These are phyloP conservation scores for Microthyrium microscopicum DNA, from an alignment of 2,329 filamentous ascomycete species.

Conservation along the genomic window DNA sequence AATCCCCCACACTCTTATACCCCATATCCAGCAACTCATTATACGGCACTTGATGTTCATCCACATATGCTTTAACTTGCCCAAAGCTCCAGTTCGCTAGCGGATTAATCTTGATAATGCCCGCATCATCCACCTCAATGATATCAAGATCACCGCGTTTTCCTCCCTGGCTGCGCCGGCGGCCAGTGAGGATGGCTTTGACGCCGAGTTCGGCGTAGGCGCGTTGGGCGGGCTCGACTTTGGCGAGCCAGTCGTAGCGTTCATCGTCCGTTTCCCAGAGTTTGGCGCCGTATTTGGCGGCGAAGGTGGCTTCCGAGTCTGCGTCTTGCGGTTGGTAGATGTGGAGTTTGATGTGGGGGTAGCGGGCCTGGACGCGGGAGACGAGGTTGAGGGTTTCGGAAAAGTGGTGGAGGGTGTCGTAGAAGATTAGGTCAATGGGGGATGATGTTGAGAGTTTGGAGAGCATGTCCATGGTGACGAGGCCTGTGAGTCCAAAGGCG, in stretches of 20 bases:
- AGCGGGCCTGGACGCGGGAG: slow-evolving; percentile 55
- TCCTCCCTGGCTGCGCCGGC: slow-evolving; percentile 80
- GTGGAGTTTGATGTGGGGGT: slow-evolving; percentile 68
- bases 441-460: slow-evolving; percentile 51
- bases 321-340: slow-evolving; percentile 73
- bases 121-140: slow-evolving; percentile 80
- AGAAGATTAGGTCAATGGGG: slow-evolving; percentile 34
- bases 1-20: slow-evolving; percentile 98
- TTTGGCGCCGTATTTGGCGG: slow-evolving; percentile 60
- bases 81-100: slow-evolving; percentile 86
- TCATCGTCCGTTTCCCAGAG: slow-evolving; percentile 78
- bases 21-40: slow-evolving; percentile 79
- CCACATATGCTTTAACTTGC: slow-evolving; percentile 78
- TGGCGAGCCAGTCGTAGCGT: slow-evolving; percentile 91
- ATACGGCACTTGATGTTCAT: slow-evolving; percentile 77
- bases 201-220: slow-evolving; percentile 80
- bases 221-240: slow-evolving; percentile 89
- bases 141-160: slow-evolving; percentile 82
- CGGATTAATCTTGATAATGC: slow-evolving; percentile 94
- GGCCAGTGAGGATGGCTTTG: slow-evolving; percentile 79
- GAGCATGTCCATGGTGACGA: slow-evolving; percentile 46
- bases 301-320: slow-evolving; percentile 60
- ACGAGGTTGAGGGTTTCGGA: slow-evolving; percentile 33
- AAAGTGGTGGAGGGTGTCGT: slow-evolving; percentile 38
- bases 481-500: slow-evolving; percentile 33